Percentiles rank a stretch among this genome's conserved stretches.
These are phyloP conservation scores for Solanum peruvianum DNA, from an alignment of 257 asterid genomes.

Conservation along the genomic window DNA sequence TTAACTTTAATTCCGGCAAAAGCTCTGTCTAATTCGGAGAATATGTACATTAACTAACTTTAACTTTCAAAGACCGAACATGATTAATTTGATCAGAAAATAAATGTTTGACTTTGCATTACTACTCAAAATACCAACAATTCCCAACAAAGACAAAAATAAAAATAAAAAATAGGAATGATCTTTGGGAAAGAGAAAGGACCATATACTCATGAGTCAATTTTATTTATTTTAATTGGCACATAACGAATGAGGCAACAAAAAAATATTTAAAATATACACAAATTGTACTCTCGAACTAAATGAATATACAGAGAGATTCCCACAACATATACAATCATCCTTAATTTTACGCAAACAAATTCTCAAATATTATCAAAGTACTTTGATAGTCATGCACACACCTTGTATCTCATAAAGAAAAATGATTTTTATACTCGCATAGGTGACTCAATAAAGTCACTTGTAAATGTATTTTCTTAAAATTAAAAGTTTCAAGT, in stretches of 20 bases:
- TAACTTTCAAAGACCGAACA: background rate
- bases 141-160: background rate
- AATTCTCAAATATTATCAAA: background rate
- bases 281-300: background rate
- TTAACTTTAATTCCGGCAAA: background rate
- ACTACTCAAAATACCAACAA: background rate
- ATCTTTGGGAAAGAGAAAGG: background rate
- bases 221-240: background rate
- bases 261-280: background rate
- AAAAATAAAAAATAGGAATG: background rate
- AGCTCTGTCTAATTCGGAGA: rapidly evolving
- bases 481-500: too few species aligned
- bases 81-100: background rate
- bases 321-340: rapidly evolving
- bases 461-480: too few species aligned
- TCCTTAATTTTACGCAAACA: background rate
- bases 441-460: background rate
- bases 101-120: background rate
- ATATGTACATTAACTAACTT: background rate
- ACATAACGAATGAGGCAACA: background rate
- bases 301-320: background rate
- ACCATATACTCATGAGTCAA: background rate
- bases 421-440: background rate
- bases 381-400: background rate
- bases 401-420: too few species aligned